Conservation (phyloP, 2,329 filamentous ascomycete genomes). For the Aspergillus udagawae region DNA sequence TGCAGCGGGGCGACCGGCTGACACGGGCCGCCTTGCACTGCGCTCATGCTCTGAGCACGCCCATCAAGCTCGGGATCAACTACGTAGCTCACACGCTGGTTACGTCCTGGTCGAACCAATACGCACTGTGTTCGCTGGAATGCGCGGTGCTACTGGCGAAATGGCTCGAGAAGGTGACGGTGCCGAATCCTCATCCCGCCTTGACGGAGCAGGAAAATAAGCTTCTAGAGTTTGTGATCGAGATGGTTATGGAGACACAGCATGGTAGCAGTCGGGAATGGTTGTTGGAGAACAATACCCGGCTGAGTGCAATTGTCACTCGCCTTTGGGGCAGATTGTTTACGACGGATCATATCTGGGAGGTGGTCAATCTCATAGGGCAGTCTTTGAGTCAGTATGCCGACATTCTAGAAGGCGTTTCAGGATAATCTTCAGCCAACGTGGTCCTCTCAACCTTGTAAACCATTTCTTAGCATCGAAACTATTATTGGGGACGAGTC, state of each 20-base stretch:
- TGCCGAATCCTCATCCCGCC: slow-evolving; percentile 18
- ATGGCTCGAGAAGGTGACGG: slow-evolving; percentile 32
- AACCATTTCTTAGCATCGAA: neutral
- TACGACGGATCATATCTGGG: slow-evolving; percentile 35
- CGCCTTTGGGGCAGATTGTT: slow-evolving; percentile 33
- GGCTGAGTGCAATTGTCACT: slow-evolving; percentile 29
- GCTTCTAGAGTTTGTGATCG: slow-evolving; percentile 32
- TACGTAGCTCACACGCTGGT: slow-evolving; percentile 53
- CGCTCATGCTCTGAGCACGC: slow-evolving; percentile 53
- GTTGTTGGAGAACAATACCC: slow-evolving; percentile 30
- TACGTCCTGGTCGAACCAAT: slow-evolving; percentile 56
- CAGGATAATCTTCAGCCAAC: neutral
- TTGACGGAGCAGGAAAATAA: slow-evolving; percentile 31
- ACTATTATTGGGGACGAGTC: neutral
- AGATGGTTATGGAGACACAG: slow-evolving; percentile 35
- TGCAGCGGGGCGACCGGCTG: slow-evolving; percentile 45
- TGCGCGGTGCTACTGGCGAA: slow-evolving; percentile 54
- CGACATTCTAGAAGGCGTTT: slow-evolving; percentile 21
- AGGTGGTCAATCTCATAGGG: slow-evolving; percentile 34
- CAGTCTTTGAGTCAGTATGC: slow-evolving; percentile 32
- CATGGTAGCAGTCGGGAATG: slow-evolving; percentile 28
- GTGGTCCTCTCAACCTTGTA: neutral
- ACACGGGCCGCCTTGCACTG: slow-evolving; percentile 51
- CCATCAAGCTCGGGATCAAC: slow-evolving; percentile 53
- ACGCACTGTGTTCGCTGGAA: slow-evolving; percentile 53